Percentiles rank a stretch among this genome's conserved stretches.
Conservation (phyloP, 2,329 filamentous ascomycete species). For the Aspergillus sp. region DNA sequence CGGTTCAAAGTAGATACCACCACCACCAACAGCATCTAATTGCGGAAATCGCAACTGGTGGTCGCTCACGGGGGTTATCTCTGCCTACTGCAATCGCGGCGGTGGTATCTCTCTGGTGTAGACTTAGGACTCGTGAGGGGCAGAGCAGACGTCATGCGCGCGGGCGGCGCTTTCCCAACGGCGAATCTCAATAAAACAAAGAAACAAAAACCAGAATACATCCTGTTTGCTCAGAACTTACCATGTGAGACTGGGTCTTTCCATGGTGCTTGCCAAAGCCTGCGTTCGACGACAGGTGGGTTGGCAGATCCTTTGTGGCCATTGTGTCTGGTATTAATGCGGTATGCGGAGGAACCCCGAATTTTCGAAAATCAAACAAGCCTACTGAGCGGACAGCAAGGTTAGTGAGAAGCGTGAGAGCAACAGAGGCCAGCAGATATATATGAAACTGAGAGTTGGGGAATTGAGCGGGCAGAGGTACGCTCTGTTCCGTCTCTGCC, state of each 20-base stretch:
- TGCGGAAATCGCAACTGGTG: neutral
- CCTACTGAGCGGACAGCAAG: neutral
- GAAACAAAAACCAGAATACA: neutral
- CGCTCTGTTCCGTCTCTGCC: neutral
- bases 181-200: neutral
- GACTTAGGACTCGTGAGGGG: neutral
- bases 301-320: slow-evolving; percentile 76
- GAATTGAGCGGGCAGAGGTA: neutral
- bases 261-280: slow-evolving; percentile 52
- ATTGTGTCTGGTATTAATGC: slow-evolving; percentile 48
- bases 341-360: neutral
- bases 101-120: too few species aligned
- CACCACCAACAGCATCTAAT: neutral
- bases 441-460: neutral
- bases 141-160: slow-evolving; percentile 4
- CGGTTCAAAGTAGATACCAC: neutral
- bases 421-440: neutral
- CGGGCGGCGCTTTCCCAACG: neutral
- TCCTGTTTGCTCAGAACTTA: slow-evolving; percentile 35
- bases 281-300: slow-evolving; percentile 61
- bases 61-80: neutral
- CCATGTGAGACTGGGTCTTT: slow-evolving; percentile 57
- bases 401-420: neutral
- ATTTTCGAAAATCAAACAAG: neutral
- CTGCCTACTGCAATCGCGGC: neutral